Percentiles rank a stretch among this genome's conserved stretches.
Conservation (phyloP, 176 grass and related monocot species). For the Carex cristatella region DNA sequence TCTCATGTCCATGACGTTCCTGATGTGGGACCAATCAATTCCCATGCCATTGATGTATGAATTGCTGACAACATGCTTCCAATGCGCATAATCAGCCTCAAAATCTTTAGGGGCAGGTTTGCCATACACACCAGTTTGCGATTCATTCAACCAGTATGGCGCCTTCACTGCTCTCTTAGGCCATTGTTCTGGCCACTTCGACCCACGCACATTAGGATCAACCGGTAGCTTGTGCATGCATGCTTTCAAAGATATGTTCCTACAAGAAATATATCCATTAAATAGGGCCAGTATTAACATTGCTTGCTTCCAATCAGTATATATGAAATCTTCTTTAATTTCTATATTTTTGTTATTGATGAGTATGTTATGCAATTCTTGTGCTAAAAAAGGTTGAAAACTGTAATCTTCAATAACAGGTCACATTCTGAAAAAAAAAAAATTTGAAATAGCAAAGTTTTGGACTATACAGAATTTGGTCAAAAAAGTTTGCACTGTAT, state of each 20-base stretch:
- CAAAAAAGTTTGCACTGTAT: not conserved
- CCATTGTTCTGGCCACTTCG: constrained; percentile 70
- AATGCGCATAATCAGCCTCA: constrained; percentile 55
- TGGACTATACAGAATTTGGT: not conserved
- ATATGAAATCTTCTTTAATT: not conserved
- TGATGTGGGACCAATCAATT: constrained; percentile 65
- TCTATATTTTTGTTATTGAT: not conserved
- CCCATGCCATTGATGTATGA: constrained; percentile 79
- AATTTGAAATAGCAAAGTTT: not conserved
- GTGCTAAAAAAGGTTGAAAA: not conserved
- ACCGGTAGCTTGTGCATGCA: constrained; percentile 70
- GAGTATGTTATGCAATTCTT: not conserved
- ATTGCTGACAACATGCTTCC: constrained; percentile 55
- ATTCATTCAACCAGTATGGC: constrained; percentile 67
- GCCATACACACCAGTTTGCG: constrained; percentile 84
- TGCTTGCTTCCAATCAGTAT: not conserved
- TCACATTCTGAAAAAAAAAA: not conserved
- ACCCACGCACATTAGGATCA: constrained; percentile 30
- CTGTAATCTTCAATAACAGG: not conserved
- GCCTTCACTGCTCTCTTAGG: constrained; percentile 43
- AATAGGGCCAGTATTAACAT: not conserved
- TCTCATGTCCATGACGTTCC: constrained; percentile 98
- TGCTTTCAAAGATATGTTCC: constrained; percentile 80
- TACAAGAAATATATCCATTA: constrained; percentile 9
- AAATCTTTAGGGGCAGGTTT: constrained; percentile 83